Base-by-base conservation (phyloP, 495 filamentous ascomycete species). In the Trichoderma asperelloides region DNA sequence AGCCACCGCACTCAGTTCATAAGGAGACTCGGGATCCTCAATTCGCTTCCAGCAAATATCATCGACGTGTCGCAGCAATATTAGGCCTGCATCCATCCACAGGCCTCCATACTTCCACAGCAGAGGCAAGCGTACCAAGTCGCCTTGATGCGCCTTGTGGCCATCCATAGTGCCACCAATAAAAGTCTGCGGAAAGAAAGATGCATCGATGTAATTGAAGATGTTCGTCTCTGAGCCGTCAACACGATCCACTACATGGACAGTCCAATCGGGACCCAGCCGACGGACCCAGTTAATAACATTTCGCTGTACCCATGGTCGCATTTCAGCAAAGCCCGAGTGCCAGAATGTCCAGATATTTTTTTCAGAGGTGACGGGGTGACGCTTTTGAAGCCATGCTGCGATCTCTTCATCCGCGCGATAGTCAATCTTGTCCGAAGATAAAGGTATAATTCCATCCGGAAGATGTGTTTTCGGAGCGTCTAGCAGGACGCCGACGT, bases 281-380 rank as follows among this genome's bases (percentile, higher is more conserved):
- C 69, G 69, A 11, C 73, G 71, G 37, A 75, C 73, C 75, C 75
- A 77, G 40, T 70, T 70, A 67, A 77, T 73, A 63, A 75, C 66
- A 66, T 78, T 80, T 15, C 75, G 71, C 41, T 74, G 72, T 47
- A 74, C 71, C 77, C 77, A 81, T 1, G 72, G 64, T 11, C 72
- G 76, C 74, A 80, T 77, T 8, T 70, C 33, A 15, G 41, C 43
- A 43, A 77, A 72, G 0, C 78, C 79, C 1, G 70, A 66, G 66
- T 80, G 71, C 79, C 79, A 81, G 69, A 71, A 81, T 8, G 75
- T 71, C 79, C 79, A 81, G 41, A 81, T 69, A 67, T 81, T 81
- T 69, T 77, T 80, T 51, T 80, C 78, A 7, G 62, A 40, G n/a
- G 62, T 64, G 7, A 64, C 62, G 30, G 62, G 62, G 11, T 41